phyloP scores from a whole-genome alignment of 2,329 filamentous ascomycete species.

The Xylariaceae sp. region DNA sequence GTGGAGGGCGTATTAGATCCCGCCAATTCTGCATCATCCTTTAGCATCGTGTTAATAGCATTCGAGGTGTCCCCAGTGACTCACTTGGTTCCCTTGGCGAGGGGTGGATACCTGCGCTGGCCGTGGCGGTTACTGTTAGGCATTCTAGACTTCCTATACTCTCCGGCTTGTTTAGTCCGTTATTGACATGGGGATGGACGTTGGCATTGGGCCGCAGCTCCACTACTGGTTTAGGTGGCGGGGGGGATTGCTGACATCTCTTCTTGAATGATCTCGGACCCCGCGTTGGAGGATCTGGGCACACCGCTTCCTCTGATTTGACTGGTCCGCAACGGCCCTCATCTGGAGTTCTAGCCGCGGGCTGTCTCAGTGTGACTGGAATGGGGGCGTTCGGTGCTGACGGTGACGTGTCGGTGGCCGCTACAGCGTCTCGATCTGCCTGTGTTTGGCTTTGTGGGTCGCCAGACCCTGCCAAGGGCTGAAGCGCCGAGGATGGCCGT shows the following conservation, averaged over 20 bases:
- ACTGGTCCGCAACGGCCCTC: constrained; percentile 8
- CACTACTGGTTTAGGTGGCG: constrained; percentile 1
- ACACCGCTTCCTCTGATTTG: constrained; percentile 14
- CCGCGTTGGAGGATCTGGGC: background rate
- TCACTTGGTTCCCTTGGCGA: constrained; percentile 10
- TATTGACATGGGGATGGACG: constrained; percentile 11
- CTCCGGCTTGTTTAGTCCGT: constrained; percentile 14
- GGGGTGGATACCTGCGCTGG: constrained; percentile 11
- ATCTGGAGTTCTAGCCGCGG: background rate
- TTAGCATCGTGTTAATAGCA: constrained; percentile 15
- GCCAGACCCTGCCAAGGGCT: constrained; percentile 27
- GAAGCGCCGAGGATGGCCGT: constrained; percentile 18
- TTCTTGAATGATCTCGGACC: background rate
- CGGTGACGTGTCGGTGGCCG: background rate
- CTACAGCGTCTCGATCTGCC: constrained; percentile 20
- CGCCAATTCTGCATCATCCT: background rate
- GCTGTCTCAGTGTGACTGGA: constrained; percentile 2
- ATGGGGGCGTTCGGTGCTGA: background rate
- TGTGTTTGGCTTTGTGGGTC: constrained; percentile 16
- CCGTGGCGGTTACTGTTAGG: constrained; percentile 16
- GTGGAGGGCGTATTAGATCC: background rate
- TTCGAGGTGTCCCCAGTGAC: constrained; percentile 5
- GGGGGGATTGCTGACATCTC: constrained; percentile 4
- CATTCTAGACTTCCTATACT: constrained; percentile 18
- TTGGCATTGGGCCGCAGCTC: background rate